A percentile compares a stretch with the other conserved stretches of the same genome.
phyloP scores from a whole-genome alignment of 2,329 filamentous ascomycete genomes.

The Venturia asperata region DNA sequence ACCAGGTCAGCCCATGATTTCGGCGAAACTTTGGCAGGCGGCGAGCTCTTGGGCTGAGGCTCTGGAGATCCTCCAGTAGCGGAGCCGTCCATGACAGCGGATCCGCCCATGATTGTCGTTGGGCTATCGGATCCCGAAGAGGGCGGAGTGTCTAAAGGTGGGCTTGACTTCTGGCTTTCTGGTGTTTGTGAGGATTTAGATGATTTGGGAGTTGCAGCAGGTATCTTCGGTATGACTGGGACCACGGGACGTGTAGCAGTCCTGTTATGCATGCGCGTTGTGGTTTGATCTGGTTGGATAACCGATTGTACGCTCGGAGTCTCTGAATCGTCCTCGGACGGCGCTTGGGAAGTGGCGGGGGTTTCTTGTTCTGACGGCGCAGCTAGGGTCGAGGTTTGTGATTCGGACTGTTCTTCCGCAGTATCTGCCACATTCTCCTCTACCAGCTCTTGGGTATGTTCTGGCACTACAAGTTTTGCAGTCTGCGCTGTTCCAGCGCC shows the following conservation, averaged over 20 bases:
- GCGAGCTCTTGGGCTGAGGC: constrained; percentile 30
- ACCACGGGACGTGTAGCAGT: constrained; percentile 44
- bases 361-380: constrained; percentile 46
- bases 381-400: constrained; percentile 39
- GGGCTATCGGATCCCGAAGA: constrained; percentile 4
- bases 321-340: constrained; percentile 50
- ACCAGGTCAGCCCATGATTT: constrained; percentile 65
- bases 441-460: constrained; percentile 21
- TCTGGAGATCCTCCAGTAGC: background rate
- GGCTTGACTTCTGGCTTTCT: background rate
- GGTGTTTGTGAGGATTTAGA: background rate
- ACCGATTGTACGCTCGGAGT: constrained; percentile 52
- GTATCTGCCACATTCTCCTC: constrained; percentile 22
- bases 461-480: constrained; percentile 22
- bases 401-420: constrained; percentile 29
- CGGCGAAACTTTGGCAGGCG: constrained; percentile 36
- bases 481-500: constrained; percentile 3
- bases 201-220: constrained; percentile 25
- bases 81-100: background rate
- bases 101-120: background rate
- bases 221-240: constrained; percentile 39
- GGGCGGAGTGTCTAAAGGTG: background rate
- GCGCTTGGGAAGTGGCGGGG: constrained; percentile 51
- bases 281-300: constrained; percentile 28
- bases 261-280: constrained; percentile 30